A percentile compares a stretch with the other conserved stretches of the same genome.
Conservation (phyloP, 345 rosid species). For the Noccaea bulbosa region DNA sequence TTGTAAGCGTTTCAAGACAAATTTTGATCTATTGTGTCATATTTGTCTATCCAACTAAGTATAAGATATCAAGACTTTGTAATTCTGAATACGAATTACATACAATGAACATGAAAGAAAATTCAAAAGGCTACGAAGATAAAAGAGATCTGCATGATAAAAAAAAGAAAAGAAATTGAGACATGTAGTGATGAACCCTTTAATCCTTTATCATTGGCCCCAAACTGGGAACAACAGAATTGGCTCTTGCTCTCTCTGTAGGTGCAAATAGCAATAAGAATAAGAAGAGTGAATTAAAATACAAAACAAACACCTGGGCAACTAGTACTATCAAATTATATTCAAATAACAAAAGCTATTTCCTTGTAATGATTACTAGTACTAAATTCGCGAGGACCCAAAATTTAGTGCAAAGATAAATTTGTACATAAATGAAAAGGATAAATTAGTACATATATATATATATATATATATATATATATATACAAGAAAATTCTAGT, state of each 20-base stretch:
- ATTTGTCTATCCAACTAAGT: not conserved
- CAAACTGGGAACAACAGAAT: conserved; percentile 27
- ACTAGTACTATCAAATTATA: conserved; percentile 20
- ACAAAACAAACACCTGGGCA: conserved; percentile 25
- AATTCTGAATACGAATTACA: not conserved
- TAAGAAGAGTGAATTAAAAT: not conserved
- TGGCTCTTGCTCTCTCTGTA: conserved; percentile 32
- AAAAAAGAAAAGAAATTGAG: not conserved
- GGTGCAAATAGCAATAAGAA: conserved; percentile 13
- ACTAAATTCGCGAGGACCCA: conserved; percentile 6
- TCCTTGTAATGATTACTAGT: conserved; percentile 29
- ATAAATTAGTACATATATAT: not conserved
- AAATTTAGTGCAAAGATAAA: not conserved
- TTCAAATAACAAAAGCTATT: conserved; percentile 31
- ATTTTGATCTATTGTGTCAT: too few species aligned
- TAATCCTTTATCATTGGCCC: conserved; percentile 17
- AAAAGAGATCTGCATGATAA: not conserved
- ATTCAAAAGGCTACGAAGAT: not conserved
- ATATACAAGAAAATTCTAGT: not conserved
- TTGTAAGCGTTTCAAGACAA: not conserved
- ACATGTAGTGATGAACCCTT: conserved; percentile 30
- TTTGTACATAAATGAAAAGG: not conserved
- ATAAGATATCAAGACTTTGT: not conserved
- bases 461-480: too few species aligned
- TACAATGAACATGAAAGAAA: not conserved